Conservation (phyloP, 768 basidiomycete species). For the Lactarius evosmus region DNA sequence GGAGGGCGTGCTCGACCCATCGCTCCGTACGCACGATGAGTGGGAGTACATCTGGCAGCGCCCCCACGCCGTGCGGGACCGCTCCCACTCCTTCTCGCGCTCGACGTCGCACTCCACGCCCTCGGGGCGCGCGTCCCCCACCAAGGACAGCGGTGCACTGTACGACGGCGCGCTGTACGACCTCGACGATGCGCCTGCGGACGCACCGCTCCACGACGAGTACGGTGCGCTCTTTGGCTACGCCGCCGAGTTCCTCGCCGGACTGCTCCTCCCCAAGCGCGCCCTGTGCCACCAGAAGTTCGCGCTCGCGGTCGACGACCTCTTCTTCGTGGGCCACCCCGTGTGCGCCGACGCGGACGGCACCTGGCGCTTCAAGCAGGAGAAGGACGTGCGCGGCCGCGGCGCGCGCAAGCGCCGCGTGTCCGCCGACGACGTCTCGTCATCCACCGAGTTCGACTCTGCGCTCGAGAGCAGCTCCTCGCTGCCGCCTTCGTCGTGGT, state of each 20-base stretch:
- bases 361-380: constrained; percentile 70
- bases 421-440: constrained; percentile 29
- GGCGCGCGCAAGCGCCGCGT: constrained; percentile 47
- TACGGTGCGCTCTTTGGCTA: constrained; percentile 78
- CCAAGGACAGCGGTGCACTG: constrained; percentile 38
- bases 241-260: constrained; percentile 75
- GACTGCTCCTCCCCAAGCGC: constrained; percentile 71
- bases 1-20: constrained; percentile 32
- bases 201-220: constrained; percentile 38
- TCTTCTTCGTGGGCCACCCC: constrained; percentile 93
- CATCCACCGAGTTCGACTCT: constrained; percentile 37
- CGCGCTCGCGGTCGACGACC: constrained; percentile 85
- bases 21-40: constrained; percentile 30
- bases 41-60: constrained; percentile 64
- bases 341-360: constrained; percentile 76
- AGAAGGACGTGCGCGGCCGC: constrained; percentile 52
- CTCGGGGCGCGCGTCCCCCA: constrained; percentile 52
- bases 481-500: constrained; percentile 41
- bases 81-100: constrained; percentile 52
- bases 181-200: constrained; percentile 33
- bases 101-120: constrained; percentile 33
- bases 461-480: neutral
- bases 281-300: constrained; percentile 92
- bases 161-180: constrained; percentile 29
- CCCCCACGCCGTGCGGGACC: constrained; percentile 46